Conservation (phyloP, 2,329 filamentous ascomycete species). For the Rosellinia necatrix region DNA sequence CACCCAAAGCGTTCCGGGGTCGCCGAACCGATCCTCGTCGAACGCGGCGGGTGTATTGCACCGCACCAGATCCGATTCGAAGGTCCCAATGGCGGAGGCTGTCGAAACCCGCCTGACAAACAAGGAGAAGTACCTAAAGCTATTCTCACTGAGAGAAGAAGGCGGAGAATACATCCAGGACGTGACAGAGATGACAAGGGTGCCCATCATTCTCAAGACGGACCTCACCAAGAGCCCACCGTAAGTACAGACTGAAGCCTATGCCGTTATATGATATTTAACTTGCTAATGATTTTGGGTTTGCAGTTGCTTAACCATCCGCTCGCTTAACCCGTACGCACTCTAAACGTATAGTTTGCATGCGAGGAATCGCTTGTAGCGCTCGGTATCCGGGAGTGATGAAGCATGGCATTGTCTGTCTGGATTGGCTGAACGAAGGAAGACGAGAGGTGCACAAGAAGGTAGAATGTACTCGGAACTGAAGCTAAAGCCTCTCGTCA, state of each 20-base stretch:
- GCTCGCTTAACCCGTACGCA: slow-evolving; percentile 69
- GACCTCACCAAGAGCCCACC: slow-evolving; percentile 98
- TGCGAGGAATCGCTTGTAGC: slow-evolving; percentile 15
- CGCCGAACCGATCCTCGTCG: slow-evolving; percentile 77
- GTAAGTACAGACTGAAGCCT: slow-evolving; percentile 66
- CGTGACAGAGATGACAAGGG: slow-evolving; percentile 94
- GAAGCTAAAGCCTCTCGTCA: slow-evolving; percentile 21
- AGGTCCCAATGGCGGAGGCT: slow-evolving; percentile 75
- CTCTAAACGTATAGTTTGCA: slow-evolving; percentile 34
- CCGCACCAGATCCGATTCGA: slow-evolving; percentile 92
- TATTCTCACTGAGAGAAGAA: slow-evolving; percentile 89
- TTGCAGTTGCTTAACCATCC: slow-evolving; percentile 67
- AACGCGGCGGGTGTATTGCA: slow-evolving; percentile 71
- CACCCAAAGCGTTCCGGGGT: slow-evolving; percentile 93
- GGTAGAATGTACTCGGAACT: slow-evolving; percentile 38
- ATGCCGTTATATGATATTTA: background rate
- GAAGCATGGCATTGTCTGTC: slow-evolving; percentile 19
- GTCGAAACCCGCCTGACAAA: slow-evolving; percentile 81
- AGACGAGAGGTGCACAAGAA: slow-evolving; percentile 22
- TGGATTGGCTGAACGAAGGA: slow-evolving; percentile 28
- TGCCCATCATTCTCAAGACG: slow-evolving; percentile 98
- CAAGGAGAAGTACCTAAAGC: slow-evolving; percentile 94
- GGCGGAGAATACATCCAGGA: slow-evolving; percentile 97
- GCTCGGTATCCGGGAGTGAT: slow-evolving; percentile 10
- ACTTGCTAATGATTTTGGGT: slow-evolving; percentile 43